These are phyloP conservation scores for Crithidia brevicula DNA, from an alignment of 208 protist species.

Conservation along the genomic window DNA sequence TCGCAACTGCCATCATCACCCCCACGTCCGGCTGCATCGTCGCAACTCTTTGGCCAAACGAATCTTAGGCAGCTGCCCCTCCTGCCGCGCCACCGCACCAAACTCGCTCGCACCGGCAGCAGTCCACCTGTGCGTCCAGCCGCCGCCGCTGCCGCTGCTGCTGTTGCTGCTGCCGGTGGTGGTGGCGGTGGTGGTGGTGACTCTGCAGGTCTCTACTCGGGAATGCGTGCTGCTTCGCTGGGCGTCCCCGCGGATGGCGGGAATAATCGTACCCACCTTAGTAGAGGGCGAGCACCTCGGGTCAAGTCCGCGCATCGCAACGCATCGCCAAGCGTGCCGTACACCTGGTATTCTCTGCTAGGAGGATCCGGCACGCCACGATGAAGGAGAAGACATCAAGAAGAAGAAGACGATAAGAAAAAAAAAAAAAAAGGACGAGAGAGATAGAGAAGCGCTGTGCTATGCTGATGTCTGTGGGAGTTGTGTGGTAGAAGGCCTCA, in stretches of 20 bases:
- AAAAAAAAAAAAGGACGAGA: too few species aligned
- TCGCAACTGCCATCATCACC: too few species aligned
- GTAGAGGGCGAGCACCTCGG: background rate
- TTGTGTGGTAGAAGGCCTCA: too few species aligned
- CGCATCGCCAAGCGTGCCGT: background rate
- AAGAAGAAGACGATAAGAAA: too few species aligned
- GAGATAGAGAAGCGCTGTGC: too few species aligned
- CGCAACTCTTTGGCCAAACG: background rate
- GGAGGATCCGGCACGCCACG: constrained; percentile 5
- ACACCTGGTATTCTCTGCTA: constrained; percentile 6
- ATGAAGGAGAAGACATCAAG: too few species aligned
- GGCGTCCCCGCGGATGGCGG: background rate
- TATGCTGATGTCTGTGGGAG: too few species aligned
- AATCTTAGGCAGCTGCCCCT: background rate
- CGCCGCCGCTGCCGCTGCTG: background rate
- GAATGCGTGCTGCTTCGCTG: background rate
- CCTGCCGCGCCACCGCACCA: constrained; percentile 8
- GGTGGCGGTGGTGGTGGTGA: background rate
- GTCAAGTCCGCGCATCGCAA: background rate
- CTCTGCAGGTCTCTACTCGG: background rate
- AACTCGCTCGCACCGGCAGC: constrained; percentile 29
- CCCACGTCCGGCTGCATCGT: too few species aligned
- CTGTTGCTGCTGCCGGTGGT: background rate
- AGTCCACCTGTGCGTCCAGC: background rate
- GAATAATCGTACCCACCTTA: too few species aligned